These are phyloP conservation scores for Chalara sp. DNA, from an alignment of 2,329 filamentous ascomycete species.

Conservation along the genomic window DNA sequence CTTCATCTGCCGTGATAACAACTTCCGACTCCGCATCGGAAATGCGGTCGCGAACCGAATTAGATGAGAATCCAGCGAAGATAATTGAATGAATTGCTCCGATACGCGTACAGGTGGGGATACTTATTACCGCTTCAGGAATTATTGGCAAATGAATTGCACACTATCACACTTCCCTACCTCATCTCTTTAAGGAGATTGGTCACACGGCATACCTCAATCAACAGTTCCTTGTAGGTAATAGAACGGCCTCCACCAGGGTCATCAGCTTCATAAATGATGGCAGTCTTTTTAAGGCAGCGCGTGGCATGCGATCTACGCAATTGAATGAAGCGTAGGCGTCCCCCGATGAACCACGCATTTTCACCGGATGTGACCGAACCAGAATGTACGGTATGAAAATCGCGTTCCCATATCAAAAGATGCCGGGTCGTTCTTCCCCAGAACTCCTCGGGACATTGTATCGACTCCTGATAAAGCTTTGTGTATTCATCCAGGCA, in stretches of 20 bases:
- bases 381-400: too few relatives aligned
- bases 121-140: conserved; percentile 85
- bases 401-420: too few relatives aligned
- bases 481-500: too few relatives aligned
- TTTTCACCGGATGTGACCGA: conserved; percentile 73
- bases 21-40: conserved; percentile 86
- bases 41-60: conserved; percentile 92
- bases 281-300: conserved; percentile 86
- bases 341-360: conserved; percentile 92
- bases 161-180: conserved; percentile 97
- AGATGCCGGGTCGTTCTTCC: too few relatives aligned
- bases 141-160: conserved; percentile 99
- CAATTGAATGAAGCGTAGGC: conserved; percentile 96
- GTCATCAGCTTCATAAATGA: conserved; percentile 98
- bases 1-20: conserved; percentile 95
- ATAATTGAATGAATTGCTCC: conserved; percentile 96
- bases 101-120: conserved; percentile 86
- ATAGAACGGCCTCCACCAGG: conserved; percentile 78
- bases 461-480: too few relatives aligned
- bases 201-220: conserved; percentile 84
- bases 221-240: conserved; percentile 87
- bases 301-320: conserved; percentile 95
- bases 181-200: conserved; percentile 91
- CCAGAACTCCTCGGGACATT: too few relatives aligned
- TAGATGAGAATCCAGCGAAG: conserved; percentile 94